Conservation (phyloP, 2,329 filamentous ascomycete species). For the Hymenotorrendiella dingleyae region DNA sequence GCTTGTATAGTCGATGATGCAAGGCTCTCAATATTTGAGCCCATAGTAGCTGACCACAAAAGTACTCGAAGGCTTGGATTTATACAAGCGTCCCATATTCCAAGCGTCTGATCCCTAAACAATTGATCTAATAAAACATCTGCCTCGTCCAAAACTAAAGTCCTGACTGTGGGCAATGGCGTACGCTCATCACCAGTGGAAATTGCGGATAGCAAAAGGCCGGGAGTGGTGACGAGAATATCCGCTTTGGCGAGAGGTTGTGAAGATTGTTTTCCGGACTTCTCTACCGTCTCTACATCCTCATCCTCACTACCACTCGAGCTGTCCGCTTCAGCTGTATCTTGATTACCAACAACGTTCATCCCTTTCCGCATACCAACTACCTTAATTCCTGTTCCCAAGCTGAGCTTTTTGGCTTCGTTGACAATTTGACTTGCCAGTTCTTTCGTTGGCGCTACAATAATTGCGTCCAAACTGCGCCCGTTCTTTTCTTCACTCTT, state of each 20-base stretch:
- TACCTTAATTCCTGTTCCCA: constrained; percentile 72
- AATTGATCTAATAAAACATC: constrained; percentile 89
- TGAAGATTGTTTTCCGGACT: constrained; percentile 32
- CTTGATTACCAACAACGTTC: constrained; percentile 47
- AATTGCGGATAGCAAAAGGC: constrained; percentile 71
- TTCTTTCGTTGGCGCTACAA: constrained; percentile 74
- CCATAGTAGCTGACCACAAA: constrained; percentile 97
- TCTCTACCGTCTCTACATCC: constrained; percentile 22
- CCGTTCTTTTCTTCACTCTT: constrained; percentile 33
- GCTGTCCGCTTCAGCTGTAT: constrained; percentile 22
- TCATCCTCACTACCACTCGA: constrained; percentile 30
- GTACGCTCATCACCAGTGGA: constrained; percentile 38
- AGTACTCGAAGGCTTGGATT: constrained; percentile 65
- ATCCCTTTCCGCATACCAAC: constrained; percentile 83
- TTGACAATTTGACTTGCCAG: constrained; percentile 74
- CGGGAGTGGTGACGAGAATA: constrained; percentile 74
- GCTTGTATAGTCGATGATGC: constrained; percentile 61
- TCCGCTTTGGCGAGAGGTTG: constrained; percentile 63
- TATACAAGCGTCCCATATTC: constrained; percentile 75
- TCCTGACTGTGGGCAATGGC: constrained; percentile 60
- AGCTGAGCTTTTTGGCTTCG: constrained; percentile 76
- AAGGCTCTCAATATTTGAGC: constrained; percentile 81
- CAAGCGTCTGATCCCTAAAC: constrained; percentile 82
- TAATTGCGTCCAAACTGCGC: constrained; percentile 57
- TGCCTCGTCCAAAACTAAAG: constrained; percentile 84